Evolutionary conservation across 257 asterid species (phyloP).

Genomic region (Jacaranda copaia): DNA sequence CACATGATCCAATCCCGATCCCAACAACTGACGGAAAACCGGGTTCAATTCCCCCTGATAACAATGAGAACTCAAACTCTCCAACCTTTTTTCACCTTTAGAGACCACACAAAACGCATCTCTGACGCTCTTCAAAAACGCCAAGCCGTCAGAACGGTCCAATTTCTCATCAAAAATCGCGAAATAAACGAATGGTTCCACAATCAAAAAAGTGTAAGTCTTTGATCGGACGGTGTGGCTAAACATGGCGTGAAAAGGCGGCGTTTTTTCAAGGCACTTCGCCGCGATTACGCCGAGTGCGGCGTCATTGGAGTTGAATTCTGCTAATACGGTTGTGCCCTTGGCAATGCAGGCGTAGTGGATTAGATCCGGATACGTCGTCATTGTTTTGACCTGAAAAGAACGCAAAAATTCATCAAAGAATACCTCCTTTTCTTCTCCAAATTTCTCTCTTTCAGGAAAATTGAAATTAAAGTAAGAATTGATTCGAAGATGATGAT

Average conservation of each 20-base stretch:
- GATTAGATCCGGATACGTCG: conserved; percentile 60
- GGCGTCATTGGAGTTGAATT: conserved; percentile 75
- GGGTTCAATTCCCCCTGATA: conserved; percentile 79
- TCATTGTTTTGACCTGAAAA: conserved; percentile 43
- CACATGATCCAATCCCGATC: conserved; percentile 44
- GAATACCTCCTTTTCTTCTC: neutral
- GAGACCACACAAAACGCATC: conserved; percentile 51
- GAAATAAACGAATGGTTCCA: conserved; percentile 54
- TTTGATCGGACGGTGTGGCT: conserved; percentile 65
- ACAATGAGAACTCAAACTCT: conserved; percentile 58
- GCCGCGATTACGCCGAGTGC: conserved; percentile 67
- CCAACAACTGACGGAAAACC: conserved; percentile 69
- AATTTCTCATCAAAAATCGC: conserved; percentile 60
- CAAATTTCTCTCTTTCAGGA: neutral
- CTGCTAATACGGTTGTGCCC: conserved; percentile 65
- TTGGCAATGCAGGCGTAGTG: conserved; percentile 75
- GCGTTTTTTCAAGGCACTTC: conserved; percentile 71
- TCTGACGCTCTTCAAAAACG: conserved; percentile 54
- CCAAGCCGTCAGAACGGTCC: conserved; percentile 57
- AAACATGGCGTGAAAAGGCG: conserved; percentile 62
- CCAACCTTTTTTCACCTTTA: conserved; percentile 41
- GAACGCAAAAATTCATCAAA: conserved; percentile 19
- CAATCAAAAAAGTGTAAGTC: conserved; percentile 67
- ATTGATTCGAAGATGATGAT: neutral
- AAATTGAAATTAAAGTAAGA: neutral